Base-by-base conservation (phyloP, 2,329 filamentous ascomycete genomes). In the Plectosphaerella cucumerina region DNA sequence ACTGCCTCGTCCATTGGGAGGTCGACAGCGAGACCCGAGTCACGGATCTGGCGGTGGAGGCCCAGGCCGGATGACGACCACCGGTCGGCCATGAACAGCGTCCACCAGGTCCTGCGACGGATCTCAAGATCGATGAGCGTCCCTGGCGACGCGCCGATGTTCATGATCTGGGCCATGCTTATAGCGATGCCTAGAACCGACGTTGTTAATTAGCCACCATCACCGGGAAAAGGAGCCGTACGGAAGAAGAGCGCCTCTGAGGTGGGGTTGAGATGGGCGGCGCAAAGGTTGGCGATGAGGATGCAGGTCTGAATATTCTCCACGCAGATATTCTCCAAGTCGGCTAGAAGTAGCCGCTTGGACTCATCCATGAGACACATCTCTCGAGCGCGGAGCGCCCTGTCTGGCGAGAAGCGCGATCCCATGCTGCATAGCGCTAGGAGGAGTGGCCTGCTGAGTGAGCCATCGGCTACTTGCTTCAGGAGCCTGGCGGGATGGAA, bases 291-390 rank as follows among this genome's bases (percentile, higher is more conserved):
- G 3, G 58, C 65, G 9, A 67, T 39, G 12, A 69, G 52, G n/a
- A 69, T 63, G 50, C 60, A 62, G 11, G 64, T 55, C 47, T 68
- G 65, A 14, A 68, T 60, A 41, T 61, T 65, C n/a, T 60, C 59
- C 3, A 68, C 37, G 42, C 56, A 52, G 41, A 61, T 53, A 31
- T 56, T 50, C 41, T 61, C 60, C 8, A 64, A 44, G 33, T 59
- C 50, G 20, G 50, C 51, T 22, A 55, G 47, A 3, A 63, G 47
- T 12, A 58, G 44, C 11, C 48, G 22, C 41, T 63, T 63, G 15
- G 60, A 51, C 33, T 55, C 51, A 39, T 39, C 48, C 17, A 50
- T 49, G 17, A 56, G 51, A 15, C 12, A 44, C 21, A 31, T 39
- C 44, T 18, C 52, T 47, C 43, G 45, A n/a, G 5, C 31, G n/a